A percentile compares a stretch with the other conserved stretches of the same genome.
Evolutionary conservation across 108 stramenopile genomes (phyloP).

Genomic region (Fragilaria crotonensis): DNA sequence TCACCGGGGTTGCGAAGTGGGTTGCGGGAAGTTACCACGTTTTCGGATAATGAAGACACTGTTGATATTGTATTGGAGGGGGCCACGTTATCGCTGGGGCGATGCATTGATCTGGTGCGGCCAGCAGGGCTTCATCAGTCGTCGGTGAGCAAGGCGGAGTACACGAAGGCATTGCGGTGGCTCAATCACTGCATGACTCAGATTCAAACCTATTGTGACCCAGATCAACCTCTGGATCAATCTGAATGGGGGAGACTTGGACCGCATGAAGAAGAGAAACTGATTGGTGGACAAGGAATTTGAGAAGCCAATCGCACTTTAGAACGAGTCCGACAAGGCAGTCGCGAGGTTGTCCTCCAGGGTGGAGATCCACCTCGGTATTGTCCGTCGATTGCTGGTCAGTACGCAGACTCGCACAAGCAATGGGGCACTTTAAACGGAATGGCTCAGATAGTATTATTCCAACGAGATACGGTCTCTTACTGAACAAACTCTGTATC

Average conservation of each 20-base stretch:
- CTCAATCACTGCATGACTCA: slow-evolving; percentile 55
- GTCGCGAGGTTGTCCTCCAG: no score
- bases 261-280: no score
- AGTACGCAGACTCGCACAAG: no score
- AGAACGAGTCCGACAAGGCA: no score
- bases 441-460: no score
- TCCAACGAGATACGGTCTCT: no score
- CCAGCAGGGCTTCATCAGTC: slow-evolving; percentile 64
- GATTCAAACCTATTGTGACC: slow-evolving; percentile 58
- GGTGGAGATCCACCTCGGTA: no score
- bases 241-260: slow-evolving; percentile 60
- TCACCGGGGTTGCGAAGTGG: background rate
- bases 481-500: no score
- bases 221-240: slow-evolving; percentile 55
- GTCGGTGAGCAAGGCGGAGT: slow-evolving; percentile 47
- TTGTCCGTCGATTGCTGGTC: no score
- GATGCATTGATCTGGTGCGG: slow-evolving; percentile 68
- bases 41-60: slow-evolving; percentile 41
- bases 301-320: no score
- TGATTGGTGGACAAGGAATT: no score
- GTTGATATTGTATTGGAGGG: slow-evolving; percentile 73
- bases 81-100: slow-evolving; percentile 55
- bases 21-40: slow-evolving; percentile 10
- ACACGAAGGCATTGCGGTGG: slow-evolving; percentile 44
- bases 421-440: no score